A percentile compares a stretch with the other conserved stretches of the same genome.
phyloP scores from a whole-genome alignment of 495 filamentous ascomycete genomes.

The Talaromyces nanjingensis region DNA sequence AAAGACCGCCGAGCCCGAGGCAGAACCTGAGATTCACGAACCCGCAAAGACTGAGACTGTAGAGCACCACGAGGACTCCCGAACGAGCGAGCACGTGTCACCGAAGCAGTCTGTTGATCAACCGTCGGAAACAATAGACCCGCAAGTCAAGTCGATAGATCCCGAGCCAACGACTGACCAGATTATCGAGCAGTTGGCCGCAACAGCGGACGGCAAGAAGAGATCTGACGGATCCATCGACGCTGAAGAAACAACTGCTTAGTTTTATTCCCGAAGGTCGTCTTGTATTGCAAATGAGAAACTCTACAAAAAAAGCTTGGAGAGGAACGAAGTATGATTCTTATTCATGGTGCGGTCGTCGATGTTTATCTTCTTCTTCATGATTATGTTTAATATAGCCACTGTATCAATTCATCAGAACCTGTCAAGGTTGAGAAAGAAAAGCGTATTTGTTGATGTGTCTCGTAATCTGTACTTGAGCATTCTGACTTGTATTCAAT shows the following conservation, averaged over 20 bases:
- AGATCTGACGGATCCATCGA: conserved; percentile 20
- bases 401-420: not conserved
- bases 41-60: not conserved
- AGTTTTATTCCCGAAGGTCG: not conserved
- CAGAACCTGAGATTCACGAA: conserved; percentile 3
- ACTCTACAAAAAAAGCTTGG: not conserved
- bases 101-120: conserved; percentile 8
- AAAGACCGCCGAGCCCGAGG: not conserved
- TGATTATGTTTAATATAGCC: conserved; percentile 4
- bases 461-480: not conserved
- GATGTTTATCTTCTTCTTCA: not conserved
- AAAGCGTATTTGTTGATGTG: not conserved
- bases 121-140: not conserved
- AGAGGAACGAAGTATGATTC: not conserved
- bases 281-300: not conserved
- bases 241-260: not conserved
- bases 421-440: not conserved
- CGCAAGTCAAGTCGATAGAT: not conserved
- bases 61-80: conserved; percentile 1
- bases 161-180: conserved; percentile 14
- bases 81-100: conserved; percentile 5
- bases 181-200: conserved; percentile 20
- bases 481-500: not conserved
- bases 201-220: conserved; percentile 28
- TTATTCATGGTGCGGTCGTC: not conserved